Evolutionary conservation across 352 stramenopile species (phyloP), one percentile per base, ranked within the genome.

Genomic region (Phytophthora constricta): DNA sequence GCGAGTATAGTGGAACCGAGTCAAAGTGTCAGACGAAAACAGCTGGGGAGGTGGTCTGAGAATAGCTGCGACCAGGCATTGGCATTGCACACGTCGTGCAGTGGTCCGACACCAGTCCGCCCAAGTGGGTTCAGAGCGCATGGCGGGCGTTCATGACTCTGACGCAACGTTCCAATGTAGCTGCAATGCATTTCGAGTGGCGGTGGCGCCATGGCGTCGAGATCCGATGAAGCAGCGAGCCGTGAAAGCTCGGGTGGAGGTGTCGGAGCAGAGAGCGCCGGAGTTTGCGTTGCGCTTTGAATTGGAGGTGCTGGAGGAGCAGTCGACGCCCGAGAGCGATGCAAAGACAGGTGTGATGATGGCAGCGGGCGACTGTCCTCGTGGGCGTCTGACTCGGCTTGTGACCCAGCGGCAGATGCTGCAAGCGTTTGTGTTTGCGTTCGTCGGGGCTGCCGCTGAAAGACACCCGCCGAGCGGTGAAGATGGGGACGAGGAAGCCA

Each of bases 401-500:
- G 70, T 90, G 25, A 83, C 70, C 55, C 84, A 87, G 60, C 77
- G 70, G 55, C 77, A 87, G 61, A 75, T 90, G 49, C 56, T 82
- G 31, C 50, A 25, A 0, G 56, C 67, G 11, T 83, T 90, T 46
- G 79, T 82, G 49, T 68, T 66, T 23, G 68, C 62, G 8, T 68
- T 83, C n/a, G 47, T 54, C 4, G 50, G 56, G 0, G 23, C 4
- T 1, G 59, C 62, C 14, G 26, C 39, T 17, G 27, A 34, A 25
- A 33, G 41, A 27, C 41, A 62, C 16, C 47, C 59, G 55, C 60
- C 63, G 13, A 52, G 55, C 14, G 55, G 50, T n/a, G 25, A 49
- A 23, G 33, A n/a, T 34, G 23, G 9, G 10, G 45, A 57, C 48
- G 61, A 80, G 25, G 66, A 62, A 45, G 57, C 39, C 13, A 48